Base-by-base conservation (phyloP, 1,284 basidiomycete genomes). In the Fomitopsis pinicola region DNA sequence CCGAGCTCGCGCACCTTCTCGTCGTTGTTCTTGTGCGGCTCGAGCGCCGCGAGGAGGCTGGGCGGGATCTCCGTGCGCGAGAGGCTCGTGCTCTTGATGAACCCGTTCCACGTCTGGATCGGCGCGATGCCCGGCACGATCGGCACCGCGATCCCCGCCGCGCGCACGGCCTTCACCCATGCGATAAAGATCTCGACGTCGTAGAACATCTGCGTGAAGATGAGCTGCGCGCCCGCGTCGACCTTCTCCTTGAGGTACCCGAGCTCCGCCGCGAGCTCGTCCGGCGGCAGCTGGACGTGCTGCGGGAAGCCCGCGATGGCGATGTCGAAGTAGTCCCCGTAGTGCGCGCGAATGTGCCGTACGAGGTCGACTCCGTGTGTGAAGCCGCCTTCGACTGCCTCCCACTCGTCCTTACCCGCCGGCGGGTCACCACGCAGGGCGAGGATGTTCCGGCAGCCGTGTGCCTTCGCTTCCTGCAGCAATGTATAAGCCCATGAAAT, bases 51-150 rank as follows among this genome's bases (percentile, higher is more conserved):
- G 73, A 91, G 77, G 74, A 96, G 91, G 61, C 75, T 77, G 68
- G 89, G 85, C 0, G 97, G 97, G 35, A 99, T 94, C 30, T 85
- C 72, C 26, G 88, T 97, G 68, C 90, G 87, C 59, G 97, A 94
- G 46, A 98, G 82, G 68, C 84, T 89, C 7, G 96, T 96, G 65
- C 96, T 94, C 59, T 94, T 92, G 75, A 91, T 84, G 78, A 98
- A 98, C 30, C 95, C 96, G 68, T 96, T 95, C 90, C 95, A 98
- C 42, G 94, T 98, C 77, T 99, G 97, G 66, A 99, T 96, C 5
- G 97, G 97, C 77, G 95, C 96, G 70, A 99, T 92, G 44, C 94
- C 94, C 26, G 97, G 97, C 6, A 99, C 88, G 72, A 99, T 95
- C 17, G 97, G 97, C 28, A 97, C 83, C 0, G 87, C 94, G 75